Evolutionary conservation across 345 rosid species (phyloP).

Genomic region (Microthlaspi erraticum): DNA sequence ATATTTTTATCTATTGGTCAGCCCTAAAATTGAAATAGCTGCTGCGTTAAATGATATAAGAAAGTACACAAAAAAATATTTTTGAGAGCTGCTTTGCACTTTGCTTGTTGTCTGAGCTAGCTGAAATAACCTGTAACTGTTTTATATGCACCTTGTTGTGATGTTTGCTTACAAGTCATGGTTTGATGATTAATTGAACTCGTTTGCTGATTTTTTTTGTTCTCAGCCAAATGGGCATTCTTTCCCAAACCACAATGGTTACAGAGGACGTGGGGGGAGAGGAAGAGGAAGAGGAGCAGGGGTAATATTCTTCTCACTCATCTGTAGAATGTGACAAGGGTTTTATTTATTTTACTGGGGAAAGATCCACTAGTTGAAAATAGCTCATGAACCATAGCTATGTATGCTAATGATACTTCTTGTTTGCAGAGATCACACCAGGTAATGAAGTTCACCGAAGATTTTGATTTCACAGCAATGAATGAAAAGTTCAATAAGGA

Average conservation of each 20-base stretch:
- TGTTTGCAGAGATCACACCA: slow-evolving; percentile 53
- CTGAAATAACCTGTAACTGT: slow-evolving; percentile 5
- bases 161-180: slow-evolving; percentile 5
- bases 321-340: slow-evolving; percentile 18
- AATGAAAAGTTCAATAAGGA: slow-evolving; percentile 95
- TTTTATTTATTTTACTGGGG: not conserved
- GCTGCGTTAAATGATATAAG: not conserved
- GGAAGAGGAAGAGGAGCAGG: slow-evolving; percentile 92
- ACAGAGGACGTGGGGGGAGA: slow-evolving; percentile 76
- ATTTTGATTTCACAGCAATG: slow-evolving; percentile 90
- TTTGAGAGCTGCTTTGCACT: too few relatives aligned
- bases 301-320: slow-evolving; percentile 55
- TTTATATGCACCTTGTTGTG: not conserved
- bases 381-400: not conserved
- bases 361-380: not conserved
- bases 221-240: slow-evolving; percentile 72
- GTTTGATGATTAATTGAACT: slow-evolving; percentile 18
- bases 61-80: not conserved
- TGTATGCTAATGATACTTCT: slow-evolving; percentile 23
- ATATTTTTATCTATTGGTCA: not conserved
- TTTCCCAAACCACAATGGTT: slow-evolving; percentile 57
- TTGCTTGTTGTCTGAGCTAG: slow-evolving; percentile 14
- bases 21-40: not conserved
- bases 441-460: slow-evolving; percentile 79
- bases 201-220: slow-evolving; percentile 8